Evolutionary conservation across 164 flowering plant genomes (phyloP).

Genomic region (Protea cynaroides): DNA sequence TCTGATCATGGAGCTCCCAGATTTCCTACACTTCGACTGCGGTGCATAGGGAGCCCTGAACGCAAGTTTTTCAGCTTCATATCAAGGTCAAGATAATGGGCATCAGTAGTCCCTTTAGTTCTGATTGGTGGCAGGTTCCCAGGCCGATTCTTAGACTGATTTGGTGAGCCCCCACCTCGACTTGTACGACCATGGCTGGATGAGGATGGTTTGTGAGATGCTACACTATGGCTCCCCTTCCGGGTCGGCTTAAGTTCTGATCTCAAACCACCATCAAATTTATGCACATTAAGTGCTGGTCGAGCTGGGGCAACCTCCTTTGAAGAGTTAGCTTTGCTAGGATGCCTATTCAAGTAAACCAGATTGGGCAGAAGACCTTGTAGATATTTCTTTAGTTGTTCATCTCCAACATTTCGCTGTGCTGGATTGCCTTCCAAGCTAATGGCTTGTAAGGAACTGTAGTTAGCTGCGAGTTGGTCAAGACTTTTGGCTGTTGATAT

Average conservation of each 20-base stretch:
- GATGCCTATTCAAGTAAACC: constrained; percentile 68
- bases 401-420: constrained; percentile 90
- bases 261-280: constrained; percentile 49
- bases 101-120: constrained; percentile 27
- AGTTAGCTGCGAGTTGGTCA: constrained; percentile 93
- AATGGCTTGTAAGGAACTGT: constrained; percentile 76
- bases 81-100: constrained; percentile 24
- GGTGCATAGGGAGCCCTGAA: constrained; percentile 39
- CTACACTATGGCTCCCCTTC: constrained; percentile 39
- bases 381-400: constrained; percentile 75
- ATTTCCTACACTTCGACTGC: constrained; percentile 74
- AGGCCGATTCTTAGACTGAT: constrained; percentile 40
- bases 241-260: constrained; percentile 52
- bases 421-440: constrained; percentile 97
- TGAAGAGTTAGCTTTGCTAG: constrained; percentile 45
- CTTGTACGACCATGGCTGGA: constrained; percentile 37
- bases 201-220: constrained; percentile 33
- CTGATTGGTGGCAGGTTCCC: constrained; percentile 46
- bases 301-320: constrained; percentile 62
- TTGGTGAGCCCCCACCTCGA: constrained; percentile 38
- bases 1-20: constrained; percentile 35
- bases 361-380: constrained; percentile 73
- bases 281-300: constrained; percentile 40
- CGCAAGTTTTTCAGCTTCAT: constrained; percentile 29
- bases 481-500: constrained; percentile 85